Evolutionary conservation across 2,329 filamentous ascomycete genomes (phyloP).

Genomic region (Huntiella savannae): DNA sequence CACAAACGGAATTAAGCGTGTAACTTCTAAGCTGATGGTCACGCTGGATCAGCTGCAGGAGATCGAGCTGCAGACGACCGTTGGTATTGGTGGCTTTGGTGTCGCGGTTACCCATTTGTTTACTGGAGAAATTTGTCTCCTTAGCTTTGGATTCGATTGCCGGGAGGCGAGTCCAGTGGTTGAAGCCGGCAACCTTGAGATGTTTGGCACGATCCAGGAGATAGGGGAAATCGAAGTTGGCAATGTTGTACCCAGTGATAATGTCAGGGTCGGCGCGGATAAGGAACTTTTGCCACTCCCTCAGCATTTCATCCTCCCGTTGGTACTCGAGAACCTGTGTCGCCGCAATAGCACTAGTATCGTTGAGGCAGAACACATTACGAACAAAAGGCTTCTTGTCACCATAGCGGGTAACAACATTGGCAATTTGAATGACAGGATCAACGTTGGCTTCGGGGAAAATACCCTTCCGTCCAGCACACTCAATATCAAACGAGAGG

Average conservation of each 20-base stretch:
- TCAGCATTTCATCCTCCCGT: conserved; percentile 74
- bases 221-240: conserved; percentile 97
- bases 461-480: conserved; percentile 88
- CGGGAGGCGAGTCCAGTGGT: conserved; percentile 70
- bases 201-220: conserved; percentile 73
- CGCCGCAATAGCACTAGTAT: conserved; percentile 82
- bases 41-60: conserved; percentile 85
- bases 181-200: conserved; percentile 61
- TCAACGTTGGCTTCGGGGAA: conserved; percentile 87
- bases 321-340: conserved; percentile 77
- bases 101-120: conserved; percentile 93
- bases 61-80: conserved; percentile 76
- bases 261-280: conserved; percentile 86
- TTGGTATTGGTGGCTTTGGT: conserved; percentile 91
- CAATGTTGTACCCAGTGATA: conserved; percentile 96
- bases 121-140: conserved; percentile 80
- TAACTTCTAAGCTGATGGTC: conserved; percentile 94
- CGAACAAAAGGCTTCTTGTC: conserved; percentile 89
- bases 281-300: conserved; percentile 77
- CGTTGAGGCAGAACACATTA: conserved; percentile 90
- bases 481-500: conserved; percentile 96
- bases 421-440: conserved; percentile 94
- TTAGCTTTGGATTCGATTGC: conserved; percentile 52
- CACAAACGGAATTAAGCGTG: conserved; percentile 87
- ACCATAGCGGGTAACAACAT: conserved; percentile 84